phyloP scores from a whole-genome alignment of 2,329 filamentous ascomycete genomes.

The Diaporthe humulicola region DNA sequence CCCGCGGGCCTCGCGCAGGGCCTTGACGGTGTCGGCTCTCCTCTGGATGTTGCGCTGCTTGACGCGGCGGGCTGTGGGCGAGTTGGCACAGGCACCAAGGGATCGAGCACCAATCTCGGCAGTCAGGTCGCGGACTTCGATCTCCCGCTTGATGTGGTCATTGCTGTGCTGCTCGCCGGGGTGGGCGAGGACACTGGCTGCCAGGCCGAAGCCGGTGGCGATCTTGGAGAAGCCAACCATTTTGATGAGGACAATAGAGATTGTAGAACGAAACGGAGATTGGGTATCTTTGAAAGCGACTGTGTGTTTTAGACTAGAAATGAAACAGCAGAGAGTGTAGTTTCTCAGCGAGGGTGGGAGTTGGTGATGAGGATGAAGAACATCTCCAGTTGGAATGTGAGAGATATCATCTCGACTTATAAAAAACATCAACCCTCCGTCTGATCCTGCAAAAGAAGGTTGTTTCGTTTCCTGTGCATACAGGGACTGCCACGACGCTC shows the following conservation, averaged over 20 bases:
- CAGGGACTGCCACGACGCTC: conserved; percentile 2
- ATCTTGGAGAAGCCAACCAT: conserved; percentile 39
- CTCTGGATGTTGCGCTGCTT: conserved; percentile 56
- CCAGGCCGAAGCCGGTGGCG: conserved; percentile 32
- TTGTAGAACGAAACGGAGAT: not conserved
- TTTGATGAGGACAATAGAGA: not conserved
- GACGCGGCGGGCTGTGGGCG: conserved; percentile 53
- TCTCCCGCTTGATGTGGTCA: conserved; percentile 50
- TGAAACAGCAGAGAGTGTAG: not conserved
- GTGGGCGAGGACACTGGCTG: conserved; percentile 48
- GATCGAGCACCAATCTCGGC: conserved; percentile 49
- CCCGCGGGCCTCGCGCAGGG: conserved; percentile 54
- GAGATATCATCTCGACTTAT: conserved; percentile 15
- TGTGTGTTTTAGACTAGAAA: not conserved
- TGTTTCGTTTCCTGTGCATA: not conserved
- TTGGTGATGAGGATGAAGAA: conserved; percentile 18
- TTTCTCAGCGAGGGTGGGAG: conserved; percentile 16
- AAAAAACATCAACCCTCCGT: not conserved
- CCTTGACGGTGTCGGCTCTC: conserved; percentile 54
- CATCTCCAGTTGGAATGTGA: not conserved
- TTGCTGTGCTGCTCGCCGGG: conserved; percentile 49
- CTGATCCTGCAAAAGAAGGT: not conserved
- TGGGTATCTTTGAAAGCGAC: conserved; percentile 11
- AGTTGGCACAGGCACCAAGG: conserved; percentile 44
- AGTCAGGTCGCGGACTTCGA: conserved; percentile 50